These are phyloP conservation scores for Eleusine coracana DNA, from an alignment of 176 grass and related monocot species.

Conservation along the genomic window DNA sequence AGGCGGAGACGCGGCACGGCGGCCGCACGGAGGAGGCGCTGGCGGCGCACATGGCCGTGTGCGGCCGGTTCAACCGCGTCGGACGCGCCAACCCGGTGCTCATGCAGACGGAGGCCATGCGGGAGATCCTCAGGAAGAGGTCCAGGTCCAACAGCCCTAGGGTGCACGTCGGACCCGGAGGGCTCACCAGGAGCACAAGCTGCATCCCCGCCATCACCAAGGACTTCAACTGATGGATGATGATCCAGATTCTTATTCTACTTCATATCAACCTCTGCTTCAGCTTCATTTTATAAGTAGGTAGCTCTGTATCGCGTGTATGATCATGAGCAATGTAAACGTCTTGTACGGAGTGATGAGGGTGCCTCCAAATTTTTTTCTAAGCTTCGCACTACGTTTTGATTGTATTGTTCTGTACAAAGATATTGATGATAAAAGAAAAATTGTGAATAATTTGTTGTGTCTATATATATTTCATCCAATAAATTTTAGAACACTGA, in stretches of 20 bases:
- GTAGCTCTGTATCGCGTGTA: background rate
- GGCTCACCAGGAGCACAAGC: conserved; percentile 77
- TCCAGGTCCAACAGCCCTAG: conserved; percentile 60
- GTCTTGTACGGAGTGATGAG: background rate
- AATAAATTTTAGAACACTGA: too few species aligned
- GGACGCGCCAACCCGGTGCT: conserved; percentile 76
- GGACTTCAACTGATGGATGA: conserved; percentile 39
- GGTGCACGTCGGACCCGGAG: conserved; percentile 11
- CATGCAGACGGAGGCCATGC: conserved; percentile 88
- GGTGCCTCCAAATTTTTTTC: too few species aligned
- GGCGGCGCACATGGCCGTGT: conserved; percentile 66
- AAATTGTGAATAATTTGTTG: too few species aligned
- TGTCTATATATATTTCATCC: too few species aligned
- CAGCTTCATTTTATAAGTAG: too few species aligned
- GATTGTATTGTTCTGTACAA: background rate
- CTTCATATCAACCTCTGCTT: too few species aligned
- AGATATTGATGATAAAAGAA: too few species aligned
- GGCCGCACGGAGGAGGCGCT: conserved; percentile 59
- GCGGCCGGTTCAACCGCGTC: conserved; percentile 72
- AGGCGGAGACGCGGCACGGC: conserved; percentile 52
- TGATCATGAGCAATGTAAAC: background rate
- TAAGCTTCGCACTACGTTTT: background rate
- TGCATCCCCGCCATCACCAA: conserved; percentile 91
- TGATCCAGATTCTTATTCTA: background rate
- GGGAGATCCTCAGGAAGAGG: conserved; percentile 82